Evolutionary conservation across 768 basidiomycete genomes (phyloP).

Genomic region (Rhizopogon sp.): DNA sequence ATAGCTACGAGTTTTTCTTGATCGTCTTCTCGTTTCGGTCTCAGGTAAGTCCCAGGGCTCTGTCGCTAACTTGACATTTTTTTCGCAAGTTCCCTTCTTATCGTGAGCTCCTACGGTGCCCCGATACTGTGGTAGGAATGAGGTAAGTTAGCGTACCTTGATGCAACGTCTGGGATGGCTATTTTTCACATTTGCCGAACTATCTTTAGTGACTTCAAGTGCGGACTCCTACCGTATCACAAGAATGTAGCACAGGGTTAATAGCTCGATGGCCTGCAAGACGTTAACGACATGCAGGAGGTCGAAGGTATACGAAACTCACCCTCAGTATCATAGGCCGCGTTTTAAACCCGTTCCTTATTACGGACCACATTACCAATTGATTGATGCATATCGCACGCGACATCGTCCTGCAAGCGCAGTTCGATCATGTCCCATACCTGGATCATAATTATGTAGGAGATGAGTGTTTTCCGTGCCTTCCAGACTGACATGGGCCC

Average conservation of each 20-base stretch:
- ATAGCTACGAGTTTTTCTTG: conserved; percentile 71
- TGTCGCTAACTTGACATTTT: conserved; percentile 91
- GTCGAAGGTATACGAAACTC: neutral
- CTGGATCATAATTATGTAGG: conserved; percentile 34
- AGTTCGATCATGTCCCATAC: conserved; percentile 95
- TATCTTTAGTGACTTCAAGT: conserved; percentile 78
- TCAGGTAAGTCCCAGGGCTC: conserved; percentile 98
- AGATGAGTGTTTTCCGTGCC: conserved; percentile 95
- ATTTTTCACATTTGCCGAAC: conserved; percentile 98
- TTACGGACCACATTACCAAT: conserved; percentile 92
- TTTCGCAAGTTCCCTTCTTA: conserved; percentile 94
- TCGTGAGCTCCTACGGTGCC: conserved; percentile 86
- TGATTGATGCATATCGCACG: conserved; percentile 92
- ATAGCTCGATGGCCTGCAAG: conserved; percentile 66
- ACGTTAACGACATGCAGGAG: conserved; percentile 1
- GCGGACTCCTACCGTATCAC: conserved; percentile 98
- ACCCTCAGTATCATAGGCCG: conserved; percentile 74
- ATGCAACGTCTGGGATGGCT: conserved; percentile 97
- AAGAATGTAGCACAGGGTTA: conserved; percentile 96
- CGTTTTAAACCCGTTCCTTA: conserved; percentile 58
- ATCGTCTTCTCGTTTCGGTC: conserved; percentile 94
- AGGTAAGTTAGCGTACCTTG: conserved; percentile 50
- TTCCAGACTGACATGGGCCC: conserved; percentile 92
- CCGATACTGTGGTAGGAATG: neutral
- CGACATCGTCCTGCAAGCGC: conserved; percentile 74